Conservation (phyloP, 1,139 yeast genomes). For the Saccharomycopsis phalli region DNA sequence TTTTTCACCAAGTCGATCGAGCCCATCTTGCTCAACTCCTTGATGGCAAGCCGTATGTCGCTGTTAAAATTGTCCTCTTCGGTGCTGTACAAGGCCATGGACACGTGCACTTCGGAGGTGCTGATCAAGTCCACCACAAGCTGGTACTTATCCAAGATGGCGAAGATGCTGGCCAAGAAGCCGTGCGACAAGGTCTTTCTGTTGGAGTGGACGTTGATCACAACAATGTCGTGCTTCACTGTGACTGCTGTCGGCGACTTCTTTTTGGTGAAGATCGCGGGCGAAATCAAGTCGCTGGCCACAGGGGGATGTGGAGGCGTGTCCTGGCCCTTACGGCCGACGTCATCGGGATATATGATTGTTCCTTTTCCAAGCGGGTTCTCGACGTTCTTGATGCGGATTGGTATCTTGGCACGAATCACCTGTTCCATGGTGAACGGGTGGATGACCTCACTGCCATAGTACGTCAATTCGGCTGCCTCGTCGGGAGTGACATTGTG, state of each 20-base stretch:
- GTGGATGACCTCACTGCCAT: conserved; percentile 95
- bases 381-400: conserved; percentile 89
- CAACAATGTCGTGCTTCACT: conserved; percentile 86
- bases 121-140: conserved; percentile 92
- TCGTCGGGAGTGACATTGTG: conserved; percentile 94
- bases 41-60: conserved; percentile 58
- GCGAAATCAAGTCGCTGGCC: conserved; percentile 47
- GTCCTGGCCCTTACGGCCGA: conserved; percentile 73
- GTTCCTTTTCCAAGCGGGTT: conserved; percentile 91
- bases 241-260: conserved; percentile 96
- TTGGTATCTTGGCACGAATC: conserved; percentile 89
- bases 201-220: conserved; percentile 86
- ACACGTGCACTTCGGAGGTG: conserved; percentile 94
- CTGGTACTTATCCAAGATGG: conserved; percentile 74
- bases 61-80: conserved; percentile 47
- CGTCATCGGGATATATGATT: conserved; percentile 82
- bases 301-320: conserved; percentile 97
- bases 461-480: conserved; percentile 95
- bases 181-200: conserved; percentile 92
- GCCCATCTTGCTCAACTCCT: conserved; percentile 73
- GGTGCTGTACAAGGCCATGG: conserved; percentile 88
- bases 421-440: conserved; percentile 99
- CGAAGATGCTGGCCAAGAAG: conserved; percentile 82
- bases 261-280: conserved; percentile 38
- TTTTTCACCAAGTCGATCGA: conserved; percentile 79